phyloP scores from a whole-genome alignment of 257 asterid species.

The Ballota nigra region DNA sequence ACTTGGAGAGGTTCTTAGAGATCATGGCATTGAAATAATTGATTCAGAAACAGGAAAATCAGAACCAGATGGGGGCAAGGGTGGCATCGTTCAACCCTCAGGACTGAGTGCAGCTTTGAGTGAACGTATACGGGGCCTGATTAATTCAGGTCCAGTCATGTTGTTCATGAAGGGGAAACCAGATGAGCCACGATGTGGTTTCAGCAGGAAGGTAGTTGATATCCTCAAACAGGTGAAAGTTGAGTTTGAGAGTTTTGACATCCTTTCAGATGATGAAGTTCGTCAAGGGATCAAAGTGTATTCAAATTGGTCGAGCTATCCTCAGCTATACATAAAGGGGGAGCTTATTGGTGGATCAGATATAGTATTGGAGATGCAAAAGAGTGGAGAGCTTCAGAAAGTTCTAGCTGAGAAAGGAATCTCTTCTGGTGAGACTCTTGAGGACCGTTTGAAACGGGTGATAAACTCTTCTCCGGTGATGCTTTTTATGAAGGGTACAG shows the following conservation, averaged over 20 bases:
- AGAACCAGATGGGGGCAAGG: constrained; percentile 43
- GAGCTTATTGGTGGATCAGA: constrained; percentile 98
- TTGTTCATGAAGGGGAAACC: constrained; percentile 92
- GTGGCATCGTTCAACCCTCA: constrained; percentile 50
- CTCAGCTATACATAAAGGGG: constrained; percentile 82
- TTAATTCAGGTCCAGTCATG: constrained; percentile 64
- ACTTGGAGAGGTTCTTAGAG: constrained; percentile 66
- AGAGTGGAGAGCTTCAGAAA: constrained; percentile 88
- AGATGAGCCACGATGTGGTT: constrained; percentile 85
- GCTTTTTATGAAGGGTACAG: constrained; percentile 90
- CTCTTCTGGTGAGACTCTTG: constrained; percentile 40
- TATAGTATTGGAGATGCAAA: constrained; percentile 96
- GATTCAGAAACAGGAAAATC: constrained; percentile 37
- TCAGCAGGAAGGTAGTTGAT: constrained; percentile 88
- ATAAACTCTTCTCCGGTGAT: constrained; percentile 56
- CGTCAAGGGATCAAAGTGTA: constrained; percentile 95
- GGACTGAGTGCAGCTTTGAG: constrained; percentile 57
- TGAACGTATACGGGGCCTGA: constrained; percentile 54
- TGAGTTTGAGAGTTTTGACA: constrained; percentile 71
- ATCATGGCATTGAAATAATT: constrained; percentile 44
- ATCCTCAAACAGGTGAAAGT: constrained; percentile 75
- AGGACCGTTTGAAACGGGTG: constrained; percentile 62
- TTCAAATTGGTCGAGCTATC: constrained; percentile 97
- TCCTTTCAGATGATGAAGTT: constrained; percentile 81
- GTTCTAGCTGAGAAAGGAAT: constrained; percentile 69